Base-by-base conservation (phyloP, 1,139 yeast species). In the Entelexis paramagnoliae region DNA sequence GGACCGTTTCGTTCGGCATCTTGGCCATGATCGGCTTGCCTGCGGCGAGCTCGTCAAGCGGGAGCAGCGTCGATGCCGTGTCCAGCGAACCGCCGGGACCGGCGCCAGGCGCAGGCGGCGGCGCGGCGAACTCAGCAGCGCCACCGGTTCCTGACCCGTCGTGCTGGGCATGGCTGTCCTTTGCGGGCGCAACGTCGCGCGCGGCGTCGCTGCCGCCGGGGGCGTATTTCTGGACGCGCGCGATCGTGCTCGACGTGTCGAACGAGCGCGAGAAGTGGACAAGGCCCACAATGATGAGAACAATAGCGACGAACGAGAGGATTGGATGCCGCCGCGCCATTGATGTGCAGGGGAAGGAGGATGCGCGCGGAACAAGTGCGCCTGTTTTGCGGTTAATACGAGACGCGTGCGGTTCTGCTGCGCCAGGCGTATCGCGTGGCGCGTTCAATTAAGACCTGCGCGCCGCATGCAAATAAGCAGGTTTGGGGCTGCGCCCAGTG, bases 21-120 rank as follows among this genome's bases (percentile, higher is more conserved):
- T 83, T 78, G 14, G 93, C 91, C 96, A 88, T 88, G 60, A 88
- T 84, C 8, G 63, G 63, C 46, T 52, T 52, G 35, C 62, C 62
- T 68, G 14, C 65, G 64, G 68, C 51, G 52, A 60, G 58, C 50
- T 49, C 48, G 19, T 35, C 48, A 28, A 42, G 14, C 24, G 33
- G 10, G 16, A 28, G 13, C 17, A 20, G 22, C 22, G 33, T 24
- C 16, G 42, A n/a, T 7, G 16, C 7, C 22, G 40, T 9, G 40
- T 36, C 40, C 8, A 36, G 8, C 11, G 40, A 22, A 24, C 42
- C 42, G 42, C n/a, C n/a, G n/a, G n/a, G n/a, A n/a, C n/a, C n/a
- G n/a, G n/a, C n/a, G n/a, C n/a, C n/a, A n/a, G n/a, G n/a, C n/a
- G n/a, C n/a, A n/a, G n/a, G n/a, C n/a, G n/a, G n/a, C n/a, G n/a